Evolutionary conservation across 257 asterid species (phyloP), one percentile per base, ranked within the genome.

Genomic region (Solanum habrochaites): DNA sequence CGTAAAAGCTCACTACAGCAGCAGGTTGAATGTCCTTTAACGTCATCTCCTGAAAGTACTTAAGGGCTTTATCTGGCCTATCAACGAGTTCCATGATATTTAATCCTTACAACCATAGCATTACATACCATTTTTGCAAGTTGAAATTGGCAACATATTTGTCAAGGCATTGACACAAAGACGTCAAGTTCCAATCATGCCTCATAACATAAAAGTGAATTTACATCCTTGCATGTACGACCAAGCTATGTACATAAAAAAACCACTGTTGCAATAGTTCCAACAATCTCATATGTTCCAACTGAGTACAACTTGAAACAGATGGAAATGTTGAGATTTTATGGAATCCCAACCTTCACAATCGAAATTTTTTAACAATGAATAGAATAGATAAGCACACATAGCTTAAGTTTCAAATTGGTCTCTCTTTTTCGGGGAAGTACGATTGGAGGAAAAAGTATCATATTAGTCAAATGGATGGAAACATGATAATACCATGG

Each of bases 161-260:
- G 92, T 92, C 94, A 94, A 89, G 83, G 98, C 96, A 86, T 94
- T n/a, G 95, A 93, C 86, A 95, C 94, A 87, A 88, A 94, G 25
- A 92, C 72, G 42, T 71, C 25, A 70, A 86, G 85, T 86, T 94
- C 96, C 92, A 84, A 21, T 96, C 96, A 43, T 90, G 93, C 83
- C 94, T 94, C 80, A 92, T 90, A 73, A 69, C n/a, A n/a, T n/a
- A n/a, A n/a, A n/a, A n/a, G n/a, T 88, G 90, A 89, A 95, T 90
- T 11, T 89, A 32, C 85, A 88, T 64, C 42, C 97, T 96, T 86
- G 88, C 82, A 90, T 58, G 78, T 58, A 90, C 90, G 94, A 84
- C 89, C 90, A 90, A 88, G 87, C 82, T 92, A 94, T 12, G 95
- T 93, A 88, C 95, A 94, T 86, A 93, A 85, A 74, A 98, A 92